These are phyloP conservation scores for Citeromyces nyonsensis DNA, from an alignment of 805 yeast species.

Conservation along the genomic window DNA sequence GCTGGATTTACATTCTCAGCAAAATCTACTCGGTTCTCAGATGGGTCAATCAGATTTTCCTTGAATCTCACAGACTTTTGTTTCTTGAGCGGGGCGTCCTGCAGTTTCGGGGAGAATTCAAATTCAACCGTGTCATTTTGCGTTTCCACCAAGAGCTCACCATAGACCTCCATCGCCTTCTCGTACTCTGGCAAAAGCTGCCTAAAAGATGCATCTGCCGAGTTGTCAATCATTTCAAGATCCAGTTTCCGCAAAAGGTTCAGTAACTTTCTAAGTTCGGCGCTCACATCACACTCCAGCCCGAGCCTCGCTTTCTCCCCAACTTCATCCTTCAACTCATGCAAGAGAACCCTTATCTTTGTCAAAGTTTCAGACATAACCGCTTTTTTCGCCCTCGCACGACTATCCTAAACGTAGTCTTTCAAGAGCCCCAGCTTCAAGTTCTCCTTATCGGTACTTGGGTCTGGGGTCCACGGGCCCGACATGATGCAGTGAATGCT, in stretches of 20 bases:
- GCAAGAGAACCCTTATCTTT: slow-evolving; percentile 8
- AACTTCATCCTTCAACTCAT: slow-evolving; percentile 1
- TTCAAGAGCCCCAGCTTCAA: no score
- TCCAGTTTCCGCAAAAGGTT: slow-evolving; percentile 1
- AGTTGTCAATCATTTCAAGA: slow-evolving; percentile 1
- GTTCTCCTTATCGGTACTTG: no score
- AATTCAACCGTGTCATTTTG: slow-evolving; percentile 1
- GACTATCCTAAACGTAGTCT: no score
- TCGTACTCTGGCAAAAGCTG: not conserved
- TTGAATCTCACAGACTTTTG: slow-evolving; percentile 9
- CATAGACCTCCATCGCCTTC: not conserved
- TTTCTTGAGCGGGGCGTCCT: slow-evolving; percentile 1
- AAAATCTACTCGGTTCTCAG: slow-evolving; percentile 1
- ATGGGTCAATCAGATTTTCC: slow-evolving; percentile 7
- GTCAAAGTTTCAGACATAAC: slow-evolving; percentile 7
- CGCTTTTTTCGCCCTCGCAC: no score
- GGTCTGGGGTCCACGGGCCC: slow-evolving; percentile 11
- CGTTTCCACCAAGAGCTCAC: slow-evolving; percentile 1
- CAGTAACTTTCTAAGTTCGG: not conserved
- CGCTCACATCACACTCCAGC: no score
- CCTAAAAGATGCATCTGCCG: not conserved
- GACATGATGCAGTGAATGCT: slow-evolving; percentile 75
- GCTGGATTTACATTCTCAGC: slow-evolving; percentile 1
- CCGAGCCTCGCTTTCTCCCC: slow-evolving; percentile 1
- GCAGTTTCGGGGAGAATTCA: slow-evolving; percentile 1